A percentile compares a stretch with the other conserved stretches of the same genome.
Conservation (phyloP, 345 rosid genomes). For the Sonneratia caseolaris region DNA sequence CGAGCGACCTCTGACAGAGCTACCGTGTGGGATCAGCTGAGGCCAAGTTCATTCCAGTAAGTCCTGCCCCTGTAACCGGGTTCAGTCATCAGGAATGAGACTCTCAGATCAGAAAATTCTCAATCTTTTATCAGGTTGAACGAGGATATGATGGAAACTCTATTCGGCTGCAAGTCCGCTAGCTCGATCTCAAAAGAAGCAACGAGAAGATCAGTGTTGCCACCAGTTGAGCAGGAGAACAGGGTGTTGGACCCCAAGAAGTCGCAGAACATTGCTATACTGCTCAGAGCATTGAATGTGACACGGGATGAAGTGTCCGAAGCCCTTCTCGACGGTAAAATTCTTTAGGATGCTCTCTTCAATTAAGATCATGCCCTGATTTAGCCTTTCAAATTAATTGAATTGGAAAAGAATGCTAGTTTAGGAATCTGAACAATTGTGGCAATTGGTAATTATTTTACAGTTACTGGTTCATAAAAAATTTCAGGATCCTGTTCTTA, state of each 20-base stretch:
- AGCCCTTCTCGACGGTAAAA: constrained; percentile 89
- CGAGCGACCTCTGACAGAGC: constrained; percentile 95
- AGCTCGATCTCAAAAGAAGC: constrained; percentile 57
- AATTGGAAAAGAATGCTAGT: background rate
- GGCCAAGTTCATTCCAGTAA: constrained; percentile 93
- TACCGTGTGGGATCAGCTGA: constrained; percentile 98
- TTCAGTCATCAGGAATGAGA: background rate
- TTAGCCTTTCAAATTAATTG: background rate
- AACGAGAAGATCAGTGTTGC: constrained; percentile 53
- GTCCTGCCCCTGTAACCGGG: constrained; percentile 19
- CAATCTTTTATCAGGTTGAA: constrained; percentile 43
- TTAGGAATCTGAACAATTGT: background rate
- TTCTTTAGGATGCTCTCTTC: background rate
- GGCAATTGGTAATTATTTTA: background rate
- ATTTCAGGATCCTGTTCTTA: too few relatives aligned
- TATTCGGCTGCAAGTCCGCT: constrained; percentile 74
- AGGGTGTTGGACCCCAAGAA: constrained; percentile 95
- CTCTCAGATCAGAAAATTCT: background rate
- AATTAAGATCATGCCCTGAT: background rate
- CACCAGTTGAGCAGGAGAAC: constrained; percentile 62
- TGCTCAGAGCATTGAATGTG: constrained; percentile 84
- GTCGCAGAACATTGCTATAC: constrained; percentile 94
- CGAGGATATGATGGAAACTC: constrained; percentile 94
- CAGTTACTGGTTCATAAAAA: background rate
- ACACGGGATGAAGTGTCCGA: constrained; percentile 89